Conservation (phyloP, 208 protist species). For the Blastocrithidia nonstop region DNA sequence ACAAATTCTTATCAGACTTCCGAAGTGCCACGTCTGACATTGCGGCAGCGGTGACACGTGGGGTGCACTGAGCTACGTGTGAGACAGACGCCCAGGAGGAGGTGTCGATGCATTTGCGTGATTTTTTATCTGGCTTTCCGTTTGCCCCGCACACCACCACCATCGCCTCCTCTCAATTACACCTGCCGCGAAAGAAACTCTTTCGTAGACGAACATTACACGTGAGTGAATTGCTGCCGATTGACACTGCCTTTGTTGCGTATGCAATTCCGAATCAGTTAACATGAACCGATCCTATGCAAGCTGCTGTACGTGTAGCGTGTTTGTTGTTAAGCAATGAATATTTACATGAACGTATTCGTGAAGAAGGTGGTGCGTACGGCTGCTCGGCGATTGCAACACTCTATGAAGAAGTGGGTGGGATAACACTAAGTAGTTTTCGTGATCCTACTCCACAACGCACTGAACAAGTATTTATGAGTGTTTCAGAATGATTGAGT, state of each 20-base stretch:
- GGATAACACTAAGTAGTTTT: slow-evolving; percentile 78
- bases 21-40: slow-evolving; percentile 17
- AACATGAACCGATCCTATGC: slow-evolving; percentile 38
- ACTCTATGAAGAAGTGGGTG: slow-evolving; percentile 55
- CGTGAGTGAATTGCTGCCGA: slow-evolving; percentile 35
- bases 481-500: slow-evolving; percentile 48
- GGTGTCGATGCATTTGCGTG: slow-evolving; percentile 26
- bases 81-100: slow-evolving; percentile 38
- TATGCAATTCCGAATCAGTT: slow-evolving; percentile 43
- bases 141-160: not conserved
- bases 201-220: slow-evolving; percentile 6
- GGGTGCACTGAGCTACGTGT: slow-evolving; percentile 73
- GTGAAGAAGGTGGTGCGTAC: slow-evolving; percentile 86
- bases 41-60: slow-evolving; percentile 19
- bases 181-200: slow-evolving; percentile 7
- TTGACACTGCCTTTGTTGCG: slow-evolving; percentile 75
- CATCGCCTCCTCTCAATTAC: slow-evolving; percentile 6
- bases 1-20: slow-evolving; percentile 24
- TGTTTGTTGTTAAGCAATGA: slow-evolving; percentile 64
- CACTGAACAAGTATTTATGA: slow-evolving; percentile 49
- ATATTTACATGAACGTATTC: slow-evolving; percentile 78
- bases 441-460: slow-evolving; percentile 66
- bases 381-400: slow-evolving; percentile 44
- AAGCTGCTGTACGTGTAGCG: slow-evolving; percentile 60
- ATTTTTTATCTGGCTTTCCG: slow-evolving; percentile 22